Conservation (phyloP, 2,329 filamentous ascomycete genomes). For the Mycosphaerella arachidis region DNA sequence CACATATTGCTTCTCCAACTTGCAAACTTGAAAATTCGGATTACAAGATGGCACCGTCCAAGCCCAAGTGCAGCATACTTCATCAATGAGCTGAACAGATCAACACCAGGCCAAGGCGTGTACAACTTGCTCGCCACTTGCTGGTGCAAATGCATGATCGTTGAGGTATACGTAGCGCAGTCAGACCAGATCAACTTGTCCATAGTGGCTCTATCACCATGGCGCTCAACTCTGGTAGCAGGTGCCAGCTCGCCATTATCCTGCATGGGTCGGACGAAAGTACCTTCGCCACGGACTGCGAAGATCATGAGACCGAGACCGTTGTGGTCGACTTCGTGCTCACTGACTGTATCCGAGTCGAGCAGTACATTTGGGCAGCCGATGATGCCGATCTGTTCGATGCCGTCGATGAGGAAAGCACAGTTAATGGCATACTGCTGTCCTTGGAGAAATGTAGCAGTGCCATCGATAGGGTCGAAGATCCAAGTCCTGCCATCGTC, state of each 20-base stretch:
- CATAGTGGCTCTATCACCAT: conserved; percentile 21
- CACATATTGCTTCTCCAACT: conserved; percentile 39
- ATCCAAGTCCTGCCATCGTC: conserved; percentile 52
- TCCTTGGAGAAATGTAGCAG: conserved; percentile 56
- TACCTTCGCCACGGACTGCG: conserved; percentile 46
- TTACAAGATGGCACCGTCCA: conserved; percentile 18
- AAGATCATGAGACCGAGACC: conserved; percentile 47
- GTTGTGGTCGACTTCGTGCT: conserved; percentile 44
- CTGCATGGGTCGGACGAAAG: conserved; percentile 31
- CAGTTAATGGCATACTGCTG: conserved; percentile 62
- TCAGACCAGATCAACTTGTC: conserved; percentile 45
- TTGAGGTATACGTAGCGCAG: conserved; percentile 38
- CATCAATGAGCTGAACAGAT: conserved; percentile 52
- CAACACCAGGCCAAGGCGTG: conserved; percentile 45
- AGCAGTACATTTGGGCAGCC: conserved; percentile 59
- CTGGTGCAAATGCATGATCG: conserved; percentile 36
- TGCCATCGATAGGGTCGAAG: conserved; percentile 63
- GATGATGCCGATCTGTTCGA: conserved; percentile 55
- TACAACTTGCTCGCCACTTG: conserved; percentile 37
- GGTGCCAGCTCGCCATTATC: conserved; percentile 12
- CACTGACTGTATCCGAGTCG: conserved; percentile 40
- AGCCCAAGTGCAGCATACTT: conserved; percentile 28
- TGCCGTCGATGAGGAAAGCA: conserved; percentile 54
- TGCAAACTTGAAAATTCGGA: conserved; percentile 23
- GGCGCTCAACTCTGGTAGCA: conserved; percentile 15